Evolutionary conservation across 805 yeast genomes (phyloP), one percentile per base, ranked within the genome.

Genomic region (Dipodascopsis uninucleata): DNA sequence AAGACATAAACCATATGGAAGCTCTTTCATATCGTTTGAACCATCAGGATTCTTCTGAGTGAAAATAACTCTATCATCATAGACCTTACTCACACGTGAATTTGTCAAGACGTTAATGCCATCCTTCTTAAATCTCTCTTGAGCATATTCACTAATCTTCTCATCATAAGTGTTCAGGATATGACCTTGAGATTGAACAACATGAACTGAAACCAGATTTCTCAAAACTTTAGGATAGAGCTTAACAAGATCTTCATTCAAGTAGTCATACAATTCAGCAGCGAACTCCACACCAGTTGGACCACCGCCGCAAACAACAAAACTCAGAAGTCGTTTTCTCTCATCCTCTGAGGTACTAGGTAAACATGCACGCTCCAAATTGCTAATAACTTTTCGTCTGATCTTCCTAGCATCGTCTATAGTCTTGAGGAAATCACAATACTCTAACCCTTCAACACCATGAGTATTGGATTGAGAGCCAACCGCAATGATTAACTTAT

Each of bases 211-310:
- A 23, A 81, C 72, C 50, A 77, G 76, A 58, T 79, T 82, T 63
- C 82, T 71, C 37, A 81, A 63, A 38, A 80, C 69, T 55, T 71
- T 71, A 44, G 86, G 86, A 63, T 76, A 81, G 41, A 69, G 62
- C 44, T 72, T 70, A 35, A 72, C 69, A 55, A 81, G 63, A 59
- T 81, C 86, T 61, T 81, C 85, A 58, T 79, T 79, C 59, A 81
- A 66, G 55, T 81, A 61, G 57, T 81, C 87, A 54, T 69, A 79
- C 23, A 81, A 74, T 62, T 81, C 87, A 25, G 86, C 84, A 24
- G 87, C 86, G 56, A 80, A 74, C 60, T 80, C 86, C 28, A 78
- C 83, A 56, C 86, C 86, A 1, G 86, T 80, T 43, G 86, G 85
- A 34, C 86, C 86, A 49, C 85, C 86, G 50, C 86, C 86, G 61